These are phyloP conservation scores for Pleurotus salmoneostramineus DNA, from an alignment of 768 basidiomycete genomes.

Conservation along the genomic window DNA sequence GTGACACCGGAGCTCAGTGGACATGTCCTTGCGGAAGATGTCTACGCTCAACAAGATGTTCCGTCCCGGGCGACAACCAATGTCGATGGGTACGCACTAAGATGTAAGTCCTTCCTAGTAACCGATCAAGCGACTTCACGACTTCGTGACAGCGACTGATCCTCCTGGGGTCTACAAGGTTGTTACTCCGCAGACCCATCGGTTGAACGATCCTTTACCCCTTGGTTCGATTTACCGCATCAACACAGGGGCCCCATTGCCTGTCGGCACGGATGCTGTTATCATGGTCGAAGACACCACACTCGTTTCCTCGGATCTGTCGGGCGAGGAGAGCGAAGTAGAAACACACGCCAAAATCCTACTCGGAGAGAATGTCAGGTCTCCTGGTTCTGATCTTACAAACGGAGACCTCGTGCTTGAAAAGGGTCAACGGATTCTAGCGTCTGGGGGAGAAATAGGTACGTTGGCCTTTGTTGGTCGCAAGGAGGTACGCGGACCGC, in stretches of 20 bases:
- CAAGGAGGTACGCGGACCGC: slow-evolving; percentile 45
- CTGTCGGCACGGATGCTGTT: slow-evolving; percentile 69
- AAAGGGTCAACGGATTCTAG: slow-evolving; percentile 55
- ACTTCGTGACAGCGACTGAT: slow-evolving; percentile 46
- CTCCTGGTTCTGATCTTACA: slow-evolving; percentile 69
- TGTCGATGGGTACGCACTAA: slow-evolving; percentile 86
- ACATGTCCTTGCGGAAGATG: slow-evolving; percentile 71
- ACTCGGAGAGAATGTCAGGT: slow-evolving; percentile 67
- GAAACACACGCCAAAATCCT: slow-evolving; percentile 61
- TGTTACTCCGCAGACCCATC: slow-evolving; percentile 52
- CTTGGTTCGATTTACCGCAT: slow-evolving; percentile 62
- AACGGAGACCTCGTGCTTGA: slow-evolving; percentile 65
- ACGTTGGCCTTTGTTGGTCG: slow-evolving; percentile 77
- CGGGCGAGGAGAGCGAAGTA: slow-evolving; percentile 68
- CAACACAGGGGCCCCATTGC: slow-evolving; percentile 84
- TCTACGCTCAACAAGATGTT: slow-evolving; percentile 59
- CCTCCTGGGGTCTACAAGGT: slow-evolving; percentile 65
- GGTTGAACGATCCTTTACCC: slow-evolving; percentile 43
- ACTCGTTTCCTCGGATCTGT: slow-evolving; percentile 50
- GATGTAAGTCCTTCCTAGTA: slow-evolving; percentile 39
- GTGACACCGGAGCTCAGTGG: slow-evolving; percentile 60
- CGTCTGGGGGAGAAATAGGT: slow-evolving; percentile 79
- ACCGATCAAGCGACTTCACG: not conserved
- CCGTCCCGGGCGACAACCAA: slow-evolving; percentile 70
- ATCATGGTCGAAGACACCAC: slow-evolving; percentile 95